Percentiles rank a stretch among this genome's conserved stretches.
Evolutionary conservation across 1,139 yeast genomes (phyloP).

Genomic region (Arxiozyma telluris): DNA sequence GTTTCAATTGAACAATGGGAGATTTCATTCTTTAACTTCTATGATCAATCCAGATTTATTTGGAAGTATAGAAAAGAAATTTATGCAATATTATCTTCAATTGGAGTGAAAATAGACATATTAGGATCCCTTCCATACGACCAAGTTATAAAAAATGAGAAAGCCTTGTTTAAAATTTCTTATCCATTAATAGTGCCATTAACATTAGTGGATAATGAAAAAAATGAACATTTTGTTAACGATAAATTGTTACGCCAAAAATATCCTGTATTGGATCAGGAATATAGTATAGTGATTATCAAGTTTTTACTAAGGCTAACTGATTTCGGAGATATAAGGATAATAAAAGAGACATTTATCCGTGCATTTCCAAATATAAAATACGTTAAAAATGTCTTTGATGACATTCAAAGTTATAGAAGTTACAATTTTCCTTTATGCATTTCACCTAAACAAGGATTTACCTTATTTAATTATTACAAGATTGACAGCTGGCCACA

Average conservation of each 20-base stretch:
- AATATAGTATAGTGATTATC: slow-evolving; percentile 31
- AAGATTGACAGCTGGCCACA: slow-evolving; percentile 7
- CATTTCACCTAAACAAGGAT: slow-evolving; percentile 10
- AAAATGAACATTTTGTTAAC: slow-evolving; percentile 23
- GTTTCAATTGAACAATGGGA: slow-evolving; percentile 17
- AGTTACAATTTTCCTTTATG: slow-evolving; percentile 13
- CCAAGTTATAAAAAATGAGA: slow-evolving; percentile 8
- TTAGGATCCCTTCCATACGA: slow-evolving; percentile 6
- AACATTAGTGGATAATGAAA: slow-evolving; percentile 39
- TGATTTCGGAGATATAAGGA: slow-evolving; percentile 34
- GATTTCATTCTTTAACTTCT: slow-evolving; percentile 20
- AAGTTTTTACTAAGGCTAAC: slow-evolving; percentile 33
- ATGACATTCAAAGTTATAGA: not conserved
- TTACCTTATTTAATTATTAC: slow-evolving; percentile 9
- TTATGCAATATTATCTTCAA: slow-evolving; percentile 20
- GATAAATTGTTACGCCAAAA: slow-evolving; percentile 13
- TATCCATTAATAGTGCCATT: slow-evolving; percentile 37
- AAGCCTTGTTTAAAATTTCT: slow-evolving; percentile 31
- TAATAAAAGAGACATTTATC: slow-evolving; percentile 14
- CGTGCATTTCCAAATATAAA: slow-evolving; percentile 7
- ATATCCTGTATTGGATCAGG: slow-evolving; percentile 15
- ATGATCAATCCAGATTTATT: slow-evolving; percentile 13
- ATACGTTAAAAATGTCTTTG: slow-evolving; percentile 6
- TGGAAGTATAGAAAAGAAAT: slow-evolving; percentile 12
- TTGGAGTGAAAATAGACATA: slow-evolving; percentile 10